Evolutionary conservation across 768 basidiomycete genomes (phyloP).

Genomic region (Neoboletus subvelutipes): DNA sequence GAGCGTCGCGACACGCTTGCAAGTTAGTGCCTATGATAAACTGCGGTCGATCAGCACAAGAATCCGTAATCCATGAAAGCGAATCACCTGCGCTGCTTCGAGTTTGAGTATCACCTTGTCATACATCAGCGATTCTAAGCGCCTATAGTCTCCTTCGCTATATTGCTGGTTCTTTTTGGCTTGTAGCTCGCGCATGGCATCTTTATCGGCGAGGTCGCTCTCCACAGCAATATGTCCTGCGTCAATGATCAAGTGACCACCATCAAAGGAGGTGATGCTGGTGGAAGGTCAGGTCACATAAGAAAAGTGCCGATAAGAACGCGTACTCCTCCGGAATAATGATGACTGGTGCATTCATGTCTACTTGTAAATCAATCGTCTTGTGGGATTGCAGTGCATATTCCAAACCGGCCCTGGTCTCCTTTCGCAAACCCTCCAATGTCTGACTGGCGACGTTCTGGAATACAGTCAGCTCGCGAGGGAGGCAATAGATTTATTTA

Average conservation of each 20-base stretch:
- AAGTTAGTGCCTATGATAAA: slow-evolving; percentile 88
- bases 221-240: slow-evolving; percentile 95
- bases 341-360: slow-evolving; percentile 95
- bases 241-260: slow-evolving; percentile 89
- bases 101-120: slow-evolving; percentile 84
- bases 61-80: not conserved
- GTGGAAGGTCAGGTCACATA: slow-evolving; percentile 9
- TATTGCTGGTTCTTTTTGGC: slow-evolving; percentile 84
- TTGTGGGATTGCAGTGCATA: slow-evolving; percentile 91
- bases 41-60: slow-evolving; percentile 41
- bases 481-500: slow-evolving; percentile 1
- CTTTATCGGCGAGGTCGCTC: slow-evolving; percentile 86
- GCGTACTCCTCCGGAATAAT: slow-evolving; percentile 90
- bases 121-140: slow-evolving; percentile 92
- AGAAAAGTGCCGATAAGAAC: slow-evolving; percentile 15
- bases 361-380: slow-evolving; percentile 94
- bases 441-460: slow-evolving; percentile 92
- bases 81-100: slow-evolving; percentile 82
- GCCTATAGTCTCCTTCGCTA: slow-evolving; percentile 80
- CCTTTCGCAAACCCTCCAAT: slow-evolving; percentile 88
- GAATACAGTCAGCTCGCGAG: not conserved
- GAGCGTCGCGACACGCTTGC: slow-evolving; percentile 76
- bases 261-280: slow-evolving; percentile 73
- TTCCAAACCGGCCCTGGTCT: slow-evolving; percentile 92
- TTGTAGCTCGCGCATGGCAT: slow-evolving; percentile 71